phyloP scores from a whole-genome alignment of 2,329 filamentous ascomycete species.

The Zymoseptoria crescenta region DNA sequence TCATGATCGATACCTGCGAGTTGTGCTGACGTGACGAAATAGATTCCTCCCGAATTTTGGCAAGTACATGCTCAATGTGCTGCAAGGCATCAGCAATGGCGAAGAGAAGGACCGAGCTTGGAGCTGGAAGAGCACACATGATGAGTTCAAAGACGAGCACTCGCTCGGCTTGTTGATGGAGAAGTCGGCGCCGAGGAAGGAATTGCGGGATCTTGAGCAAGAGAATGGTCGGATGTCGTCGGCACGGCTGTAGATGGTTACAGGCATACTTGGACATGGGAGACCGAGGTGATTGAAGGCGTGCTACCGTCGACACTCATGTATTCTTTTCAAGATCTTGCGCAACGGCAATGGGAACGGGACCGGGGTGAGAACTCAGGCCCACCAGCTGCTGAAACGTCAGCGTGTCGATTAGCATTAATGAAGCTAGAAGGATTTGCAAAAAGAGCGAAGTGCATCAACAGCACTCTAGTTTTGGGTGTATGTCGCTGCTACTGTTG shows the following conservation, averaged over 20 bases:
- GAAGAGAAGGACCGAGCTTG: constrained; percentile 28
- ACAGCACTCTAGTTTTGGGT: background rate
- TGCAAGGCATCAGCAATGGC: constrained; percentile 30
- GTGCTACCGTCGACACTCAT: no score
- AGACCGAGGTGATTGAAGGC: background rate
- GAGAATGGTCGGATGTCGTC: background rate
- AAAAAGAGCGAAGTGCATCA: background rate
- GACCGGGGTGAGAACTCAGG: no score
- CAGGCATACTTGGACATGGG: background rate
- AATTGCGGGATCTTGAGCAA: constrained; percentile 8
- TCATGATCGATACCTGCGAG: background rate
- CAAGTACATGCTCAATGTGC: constrained; percentile 46
- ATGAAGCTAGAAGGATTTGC: no score
- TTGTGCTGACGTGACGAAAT: background rate
- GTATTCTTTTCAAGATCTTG: background rate
- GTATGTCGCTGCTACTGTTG: background rate
- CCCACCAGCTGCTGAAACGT: no score
- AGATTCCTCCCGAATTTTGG: constrained; percentile 52
- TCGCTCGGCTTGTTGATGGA: constrained; percentile 1
- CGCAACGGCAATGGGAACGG: no score
- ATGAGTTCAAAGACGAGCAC: constrained; percentile 14
- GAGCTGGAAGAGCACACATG: constrained; percentile 13
- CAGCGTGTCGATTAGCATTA: no score
- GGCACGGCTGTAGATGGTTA: background rate
- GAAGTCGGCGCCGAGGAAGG: constrained; percentile 12